Base-by-base conservation (phyloP, 257 asterid genomes). In the Nicotiana tabacum region DNA sequence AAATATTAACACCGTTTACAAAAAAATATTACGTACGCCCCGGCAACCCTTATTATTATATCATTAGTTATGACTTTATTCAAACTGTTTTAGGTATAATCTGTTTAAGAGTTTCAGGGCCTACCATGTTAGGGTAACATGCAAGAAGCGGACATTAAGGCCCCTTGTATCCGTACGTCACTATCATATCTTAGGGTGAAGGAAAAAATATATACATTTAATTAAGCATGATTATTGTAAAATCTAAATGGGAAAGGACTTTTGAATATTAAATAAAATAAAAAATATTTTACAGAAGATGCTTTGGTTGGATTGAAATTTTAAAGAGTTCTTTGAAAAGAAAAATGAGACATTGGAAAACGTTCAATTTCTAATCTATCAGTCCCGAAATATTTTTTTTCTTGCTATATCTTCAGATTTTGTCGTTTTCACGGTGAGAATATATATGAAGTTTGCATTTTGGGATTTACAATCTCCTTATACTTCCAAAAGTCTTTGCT, bases 61-160 rank as follows among this genome's bases (percentile, higher is more conserved):
- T 24, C 61, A 46, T 46, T 72, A 12, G 4, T 72, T 43, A 43
- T 11, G 2, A 46, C 5, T 72, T 24, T 24, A 72, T 72, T 46
- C 61, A 72, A 46, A 21, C 24, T 13, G 1, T 39, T 30, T 17
- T 37, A 70, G 11, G 3, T 39, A 70, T 43, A 11, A n/a, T 43
- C n/a, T 39, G n/a, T 70, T 69, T 5, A 66, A 30, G 29, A 32
- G 48, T 33, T 33, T 57, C 3, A 61, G 85, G 95, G 76, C 92
- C 95, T 85, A 92, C 97, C 98, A 92, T 78, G 98, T 93, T 90
- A 87, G 86, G 82, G 62, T 90, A 93, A 93, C 98, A 92, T 93
- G 98, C 88, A 82, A 87, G 84, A 53, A 21, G 86, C 93, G 86
- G 61, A 62, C 85, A 90, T 85, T 13, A 82, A 86, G 92, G 86